Base-by-base conservation (phyloP, 371 early-diverging fungal genomes). In the Rhizopus sp. region DNA sequence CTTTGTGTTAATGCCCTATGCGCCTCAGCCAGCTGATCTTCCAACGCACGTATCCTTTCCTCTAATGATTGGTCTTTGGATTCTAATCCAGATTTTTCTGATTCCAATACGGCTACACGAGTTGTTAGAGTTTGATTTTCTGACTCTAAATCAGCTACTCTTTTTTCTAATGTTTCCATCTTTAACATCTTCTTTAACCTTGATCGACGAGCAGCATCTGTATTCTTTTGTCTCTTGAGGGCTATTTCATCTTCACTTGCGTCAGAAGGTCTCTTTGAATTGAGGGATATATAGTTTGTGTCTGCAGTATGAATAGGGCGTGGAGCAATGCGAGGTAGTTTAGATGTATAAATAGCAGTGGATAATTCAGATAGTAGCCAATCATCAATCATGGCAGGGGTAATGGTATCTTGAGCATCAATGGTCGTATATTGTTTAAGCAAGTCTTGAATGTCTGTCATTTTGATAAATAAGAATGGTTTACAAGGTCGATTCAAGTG, bases 151-250 rank as follows among this genome's bases (percentile, higher is more conserved):
- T 87, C 87, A 29, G 74, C 68, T 17, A 92, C 91, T 45, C 85
- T 85, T 54, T 65, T 63, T 70, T 95, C 94, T 35, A 96, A 84
- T n/a, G 85, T 77, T 69, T 93, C 93, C 74, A 96, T 85, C 63
- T 87, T 85, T 53, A 84, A 76, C 59, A 91, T 75, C 82, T 93
- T 96, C 72, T 93, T 90, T 42, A 88, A 77, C 40, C 97, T 88
- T 33, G 93, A 93, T 53, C 96, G 92, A 42, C 96, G 88, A 30
- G 97, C 97, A 4, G 97, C 96, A 68, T 95, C 94, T 9, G 94
- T 95, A 77, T 95, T 95, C 80, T 89, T 91, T 58, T 85, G 85
- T 50, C 92, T 87, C 74, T 92, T 92, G 37, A 86, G 75, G 5
- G 84, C 80, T 38, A 89, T 73, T 65, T 88, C 89, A 35, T 89